These are phyloP conservation scores for Podaxis rugospora DNA, from an alignment of 768 basidiomycete genomes.

Conservation along the genomic window DNA sequence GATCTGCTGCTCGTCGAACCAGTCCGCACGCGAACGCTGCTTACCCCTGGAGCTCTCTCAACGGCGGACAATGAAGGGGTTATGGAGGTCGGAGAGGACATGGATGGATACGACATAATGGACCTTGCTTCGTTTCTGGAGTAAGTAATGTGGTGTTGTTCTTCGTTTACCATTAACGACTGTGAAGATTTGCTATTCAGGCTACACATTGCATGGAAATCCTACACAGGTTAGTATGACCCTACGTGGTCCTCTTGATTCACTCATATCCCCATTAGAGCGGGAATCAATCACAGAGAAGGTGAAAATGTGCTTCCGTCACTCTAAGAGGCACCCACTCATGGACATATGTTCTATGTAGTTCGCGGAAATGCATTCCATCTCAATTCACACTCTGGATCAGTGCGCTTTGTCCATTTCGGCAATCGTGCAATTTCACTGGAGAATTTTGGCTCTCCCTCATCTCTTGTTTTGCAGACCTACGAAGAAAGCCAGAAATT, in stretches of 20 bases:
- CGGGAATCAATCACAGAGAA: slow-evolving; percentile 66
- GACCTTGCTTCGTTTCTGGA: slow-evolving; percentile 75
- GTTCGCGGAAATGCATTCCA: slow-evolving; percentile 78
- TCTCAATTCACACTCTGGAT: slow-evolving; percentile 62
- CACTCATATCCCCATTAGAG: slow-evolving; percentile 25
- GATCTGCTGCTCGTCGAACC: slow-evolving; percentile 59
- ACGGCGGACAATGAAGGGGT: slow-evolving; percentile 45
- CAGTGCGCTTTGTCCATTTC: slow-evolving; percentile 69
- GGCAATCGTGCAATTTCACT: slow-evolving; percentile 71
- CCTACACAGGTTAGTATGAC: slow-evolving; percentile 47
- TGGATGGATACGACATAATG: slow-evolving; percentile 66
- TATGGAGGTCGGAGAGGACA: slow-evolving; percentile 41
- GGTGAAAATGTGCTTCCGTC: slow-evolving; percentile 26
- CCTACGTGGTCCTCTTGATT: slow-evolving; percentile 7
- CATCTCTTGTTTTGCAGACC: slow-evolving; percentile 57
- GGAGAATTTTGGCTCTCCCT: slow-evolving; percentile 69
- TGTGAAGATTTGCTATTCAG: slow-evolving; percentile 63
- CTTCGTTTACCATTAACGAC: slow-evolving; percentile 2
- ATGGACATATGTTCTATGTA: slow-evolving; percentile 17
- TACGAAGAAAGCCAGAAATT: slow-evolving; percentile 60
- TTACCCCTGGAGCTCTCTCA: slow-evolving; percentile 39
- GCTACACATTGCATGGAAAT: slow-evolving; percentile 68
- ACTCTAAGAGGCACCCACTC: neutral
- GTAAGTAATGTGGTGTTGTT: slow-evolving; percentile 29
- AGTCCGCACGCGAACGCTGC: slow-evolving; percentile 34